A percentile compares a stretch with the other conserved stretches of the same genome.
Conservation (phyloP, 805 yeast species). For the Cyberlindnera meyerae region DNA sequence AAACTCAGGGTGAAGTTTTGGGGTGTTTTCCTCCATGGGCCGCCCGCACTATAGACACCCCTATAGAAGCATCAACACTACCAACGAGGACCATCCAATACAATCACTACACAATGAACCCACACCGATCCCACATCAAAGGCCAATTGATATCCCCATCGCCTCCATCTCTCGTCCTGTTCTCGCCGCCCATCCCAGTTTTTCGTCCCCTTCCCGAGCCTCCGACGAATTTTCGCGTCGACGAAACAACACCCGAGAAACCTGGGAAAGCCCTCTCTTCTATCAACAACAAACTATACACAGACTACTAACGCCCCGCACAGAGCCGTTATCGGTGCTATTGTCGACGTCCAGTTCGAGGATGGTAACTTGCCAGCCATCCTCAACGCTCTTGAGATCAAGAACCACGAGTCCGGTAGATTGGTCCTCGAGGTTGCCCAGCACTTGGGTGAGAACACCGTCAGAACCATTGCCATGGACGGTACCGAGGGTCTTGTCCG, state of each 20-base stretch:
- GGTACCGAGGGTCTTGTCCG: conserved; percentile 99
- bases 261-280: too few relatives aligned
- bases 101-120: too few relatives aligned
- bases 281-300: background rate
- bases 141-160: background rate
- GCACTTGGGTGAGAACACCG: conserved; percentile 99
- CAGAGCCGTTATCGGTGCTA: conserved; percentile 98
- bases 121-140: background rate
- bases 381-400: conserved; percentile 91
- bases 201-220: too few relatives aligned
- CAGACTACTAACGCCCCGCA: conserved; percentile 16
- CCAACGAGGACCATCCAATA: too few relatives aligned
- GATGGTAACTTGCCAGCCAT: conserved; percentile 97
- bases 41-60: too few relatives aligned
- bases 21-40: conserved; percentile 1
- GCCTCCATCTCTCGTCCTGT: background rate
- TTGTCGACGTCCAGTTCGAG: conserved; percentile 97
- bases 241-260: too few relatives aligned
- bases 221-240: too few relatives aligned
- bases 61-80: too few relatives aligned
- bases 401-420: conserved; percentile 67
- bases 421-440: conserved; percentile 98
- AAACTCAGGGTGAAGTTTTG: background rate
- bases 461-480: conserved; percentile 99
- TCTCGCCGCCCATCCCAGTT: background rate